Evolutionary conservation across 352 stramenopile species (phyloP).

Genomic region (Pythium sp.): DNA sequence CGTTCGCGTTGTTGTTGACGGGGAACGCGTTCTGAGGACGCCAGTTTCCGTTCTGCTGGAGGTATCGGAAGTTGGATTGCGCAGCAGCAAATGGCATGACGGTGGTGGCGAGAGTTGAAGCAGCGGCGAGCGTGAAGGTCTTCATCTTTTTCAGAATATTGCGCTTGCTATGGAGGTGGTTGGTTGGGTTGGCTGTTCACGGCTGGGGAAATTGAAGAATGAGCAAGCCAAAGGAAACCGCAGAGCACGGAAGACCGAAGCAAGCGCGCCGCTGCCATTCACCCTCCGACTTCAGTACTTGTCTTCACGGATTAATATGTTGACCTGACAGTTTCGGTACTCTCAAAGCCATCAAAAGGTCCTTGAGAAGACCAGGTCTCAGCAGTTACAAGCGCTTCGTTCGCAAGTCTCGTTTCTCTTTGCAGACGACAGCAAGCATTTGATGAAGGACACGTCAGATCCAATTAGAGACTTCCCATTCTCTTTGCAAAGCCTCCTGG

Average conservation of each 20-base stretch:
- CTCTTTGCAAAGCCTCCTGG: neutral
- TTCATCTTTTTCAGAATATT: constrained; percentile 24
- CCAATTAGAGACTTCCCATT: neutral
- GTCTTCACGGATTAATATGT: too few species aligned
- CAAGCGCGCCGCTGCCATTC: neutral
- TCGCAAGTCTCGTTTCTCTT: neutral
- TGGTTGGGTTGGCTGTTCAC: neutral
- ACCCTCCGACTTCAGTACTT: too few species aligned
- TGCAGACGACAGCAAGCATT: neutral
- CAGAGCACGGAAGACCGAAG: neutral
- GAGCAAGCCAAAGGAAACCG: constrained; percentile 9
- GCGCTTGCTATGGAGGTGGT: neutral
- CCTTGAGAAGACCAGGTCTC: neutral
- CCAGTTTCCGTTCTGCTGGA: constrained; percentile 11
- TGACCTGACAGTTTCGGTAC: too few species aligned
- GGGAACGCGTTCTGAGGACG: constrained; percentile 3
- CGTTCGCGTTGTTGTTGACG: constrained; percentile 9
- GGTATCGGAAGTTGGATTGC: constrained; percentile 20
- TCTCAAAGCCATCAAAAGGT: neutral
- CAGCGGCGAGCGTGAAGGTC: constrained; percentile 3
- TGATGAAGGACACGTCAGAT: neutral
- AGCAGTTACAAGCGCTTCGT: neutral
- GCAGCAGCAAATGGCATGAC: neutral
- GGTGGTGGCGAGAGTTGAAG: neutral
- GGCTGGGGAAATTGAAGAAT: constrained; percentile 32